Evolutionary conservation across 306 rosid species (phyloP).

Genomic region (Vachellia pachyceras): DNA sequence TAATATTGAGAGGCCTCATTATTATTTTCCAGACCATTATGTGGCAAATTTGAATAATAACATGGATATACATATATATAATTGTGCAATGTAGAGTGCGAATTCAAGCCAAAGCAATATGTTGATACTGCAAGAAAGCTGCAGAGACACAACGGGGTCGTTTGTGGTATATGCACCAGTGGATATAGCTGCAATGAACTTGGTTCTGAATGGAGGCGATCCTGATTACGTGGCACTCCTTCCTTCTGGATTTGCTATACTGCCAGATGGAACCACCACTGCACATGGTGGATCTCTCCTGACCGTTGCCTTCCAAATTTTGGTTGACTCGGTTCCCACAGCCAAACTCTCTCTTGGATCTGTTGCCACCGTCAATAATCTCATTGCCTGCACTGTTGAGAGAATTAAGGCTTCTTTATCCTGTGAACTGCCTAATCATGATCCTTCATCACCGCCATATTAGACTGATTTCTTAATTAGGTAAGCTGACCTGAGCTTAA

Average conservation of each 20-base stretch:
- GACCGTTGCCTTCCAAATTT: constrained; percentile 92
- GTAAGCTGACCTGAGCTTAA: constrained; percentile 20
- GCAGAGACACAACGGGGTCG: constrained; percentile 80
- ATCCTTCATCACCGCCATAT: not conserved
- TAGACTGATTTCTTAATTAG: not conserved
- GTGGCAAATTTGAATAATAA: not conserved
- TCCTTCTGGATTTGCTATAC: constrained; percentile 95
- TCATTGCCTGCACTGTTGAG: constrained; percentile 96
- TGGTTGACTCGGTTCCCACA: constrained; percentile 93
- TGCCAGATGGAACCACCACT: constrained; percentile 71
- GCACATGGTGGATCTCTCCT: constrained; percentile 80
- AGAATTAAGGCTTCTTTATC: constrained; percentile 91
- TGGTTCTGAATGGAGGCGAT: constrained; percentile 89
- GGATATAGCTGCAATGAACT: constrained; percentile 88
- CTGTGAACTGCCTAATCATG: constrained; percentile 61
- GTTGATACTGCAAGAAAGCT: constrained; percentile 94
- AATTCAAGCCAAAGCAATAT: constrained; percentile 99
- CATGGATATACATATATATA: not conserved
- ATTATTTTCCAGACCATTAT: not conserved
- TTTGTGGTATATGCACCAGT: constrained; percentile 95
- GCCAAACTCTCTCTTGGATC: constrained; percentile 98
- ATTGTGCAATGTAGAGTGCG: constrained; percentile 61
- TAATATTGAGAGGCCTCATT: not conserved
- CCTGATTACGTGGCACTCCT: constrained; percentile 98
- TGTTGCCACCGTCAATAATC: constrained; percentile 95